Evolutionary conservation across 306 rosid genomes (phyloP).

Genomic region (Cercis canadensis): DNA sequence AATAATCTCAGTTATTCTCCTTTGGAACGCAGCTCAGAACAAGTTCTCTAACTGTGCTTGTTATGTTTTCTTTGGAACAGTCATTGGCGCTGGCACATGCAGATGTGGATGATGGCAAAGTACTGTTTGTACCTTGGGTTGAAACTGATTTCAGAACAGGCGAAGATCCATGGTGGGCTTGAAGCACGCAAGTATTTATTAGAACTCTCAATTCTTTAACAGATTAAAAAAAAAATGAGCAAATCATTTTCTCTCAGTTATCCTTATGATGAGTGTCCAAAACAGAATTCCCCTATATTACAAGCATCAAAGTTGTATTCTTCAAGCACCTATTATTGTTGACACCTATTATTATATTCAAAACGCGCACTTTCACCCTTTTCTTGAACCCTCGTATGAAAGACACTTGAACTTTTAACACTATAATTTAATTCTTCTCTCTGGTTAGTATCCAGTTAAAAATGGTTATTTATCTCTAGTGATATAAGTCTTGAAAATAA

Average conservation of each 20-base stretch:
- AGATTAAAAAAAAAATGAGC: too few species aligned
- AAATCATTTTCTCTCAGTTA: not conserved
- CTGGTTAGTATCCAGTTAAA: too few species aligned
- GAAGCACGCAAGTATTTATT: not conserved
- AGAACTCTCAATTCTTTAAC: not conserved
- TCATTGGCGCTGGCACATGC: constrained; percentile 81
- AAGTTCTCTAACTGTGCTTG: constrained; percentile 42
- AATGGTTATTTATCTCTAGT: too few species aligned
- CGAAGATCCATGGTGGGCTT: constrained; percentile 67
- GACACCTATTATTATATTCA: too few species aligned
- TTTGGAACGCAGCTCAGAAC: constrained; percentile 59
- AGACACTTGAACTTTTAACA: too few species aligned
- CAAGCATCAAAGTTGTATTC: not conserved
- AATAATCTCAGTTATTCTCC: too few species aligned
- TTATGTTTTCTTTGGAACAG: constrained; percentile 37
- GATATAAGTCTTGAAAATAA: too few species aligned
- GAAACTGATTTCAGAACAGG: constrained; percentile 81
- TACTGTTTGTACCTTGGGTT: constrained; percentile 76
- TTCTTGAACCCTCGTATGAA: too few species aligned
- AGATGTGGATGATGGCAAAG: constrained; percentile 80
- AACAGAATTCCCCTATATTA: not conserved
- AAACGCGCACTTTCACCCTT: too few species aligned
- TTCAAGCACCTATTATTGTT: not conserved
- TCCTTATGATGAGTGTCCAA: too few species aligned
- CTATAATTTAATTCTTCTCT: too few species aligned